These are phyloP conservation scores for Helianthus annuus DNA, from an alignment of 129 eudicot species.

Conservation along the genomic window HanXRQr2.0-SUNRISE NC_035433.2:146306049-146306548, in stretches of 20 bases:
- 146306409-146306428: conserved; percentile 25
- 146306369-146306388: conserved; percentile 38
- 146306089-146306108: not conserved
- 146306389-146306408: conserved; percentile 23
- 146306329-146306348: conserved; percentile 18
- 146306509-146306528: conserved; percentile 23
- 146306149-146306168: conserved; percentile 14
- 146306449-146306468: conserved; percentile 31
- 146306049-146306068: not conserved
- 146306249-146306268: too few relatives aligned
- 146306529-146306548: conserved; percentile 27
- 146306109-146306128: not conserved
- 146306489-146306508: conserved; percentile 11
- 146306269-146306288: not conserved
- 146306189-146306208: not conserved
- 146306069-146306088: conserved; percentile 1
- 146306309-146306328: not conserved
- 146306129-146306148: conserved; percentile 16
- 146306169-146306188: conserved; percentile 10
- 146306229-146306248: not conserved
- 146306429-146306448: conserved; percentile 28
- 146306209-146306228: not conserved
- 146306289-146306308: not conserved
- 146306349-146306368: conserved; percentile 32
- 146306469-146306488: conserved; percentile 8